A percentile compares a stretch with the other conserved stretches of the same genome.
phyloP scores from a whole-genome alignment of 306 rosid genomes.

The Rosa multiflora region DNA sequence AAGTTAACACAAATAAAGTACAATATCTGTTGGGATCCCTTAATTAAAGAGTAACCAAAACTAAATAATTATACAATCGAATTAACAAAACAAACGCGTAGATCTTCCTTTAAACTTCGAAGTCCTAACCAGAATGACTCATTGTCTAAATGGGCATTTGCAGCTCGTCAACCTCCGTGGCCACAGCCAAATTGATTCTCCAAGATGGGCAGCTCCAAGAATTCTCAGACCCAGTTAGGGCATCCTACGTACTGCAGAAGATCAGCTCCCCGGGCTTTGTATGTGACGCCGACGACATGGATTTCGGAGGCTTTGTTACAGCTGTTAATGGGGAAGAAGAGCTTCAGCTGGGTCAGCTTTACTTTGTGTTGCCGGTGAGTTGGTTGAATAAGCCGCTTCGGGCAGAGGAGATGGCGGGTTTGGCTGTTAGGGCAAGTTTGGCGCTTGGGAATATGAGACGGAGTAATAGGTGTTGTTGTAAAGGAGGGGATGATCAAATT shows the following conservation, averaged over 20 bases:
- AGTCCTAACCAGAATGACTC: neutral
- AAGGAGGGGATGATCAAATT: conserved; percentile 13
- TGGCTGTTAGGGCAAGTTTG: conserved; percentile 27
- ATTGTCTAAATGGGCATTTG: conserved; percentile 17
- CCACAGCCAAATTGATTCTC: conserved; percentile 25
- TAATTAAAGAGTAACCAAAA: neutral
- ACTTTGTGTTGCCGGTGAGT: conserved; percentile 22
- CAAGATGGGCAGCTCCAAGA: conserved; percentile 29
- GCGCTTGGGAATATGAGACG: conserved; percentile 12
- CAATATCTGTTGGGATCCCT: neutral
- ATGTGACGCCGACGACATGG: conserved; percentile 31
- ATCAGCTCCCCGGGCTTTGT: conserved; percentile 7
- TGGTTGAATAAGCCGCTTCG: conserved; percentile 22
- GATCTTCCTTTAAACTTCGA: conserved; percentile 3
- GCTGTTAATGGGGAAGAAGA: conserved; percentile 21
- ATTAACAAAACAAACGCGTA: conserved; percentile 15
- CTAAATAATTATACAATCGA: neutral
- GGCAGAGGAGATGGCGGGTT: conserved; percentile 25
- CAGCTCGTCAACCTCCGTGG: conserved; percentile 12
- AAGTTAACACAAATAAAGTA: neutral
- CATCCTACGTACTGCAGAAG: conserved; percentile 19
- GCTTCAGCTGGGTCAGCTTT: conserved; percentile 33
- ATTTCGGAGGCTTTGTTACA: conserved; percentile 13
- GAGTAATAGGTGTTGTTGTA: neutral
- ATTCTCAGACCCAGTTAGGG: conserved; percentile 28